Base-by-base conservation (phyloP, 495 filamentous ascomycete species). In the Penicillium chermesinum region DNA sequence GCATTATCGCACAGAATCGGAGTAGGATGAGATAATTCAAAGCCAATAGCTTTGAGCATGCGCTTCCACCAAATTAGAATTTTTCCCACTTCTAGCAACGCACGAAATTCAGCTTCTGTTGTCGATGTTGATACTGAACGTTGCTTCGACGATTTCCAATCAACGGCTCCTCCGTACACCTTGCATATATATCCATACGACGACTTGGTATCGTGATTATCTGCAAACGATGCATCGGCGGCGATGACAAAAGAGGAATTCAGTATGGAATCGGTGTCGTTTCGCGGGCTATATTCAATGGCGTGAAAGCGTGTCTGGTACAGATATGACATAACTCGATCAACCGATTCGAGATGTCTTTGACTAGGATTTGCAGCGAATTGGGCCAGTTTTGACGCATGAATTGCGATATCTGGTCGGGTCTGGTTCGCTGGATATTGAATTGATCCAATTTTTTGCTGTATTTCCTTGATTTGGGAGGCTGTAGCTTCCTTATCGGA, bases 401-500 rank as follows among this genome's bases (percentile, higher is more conserved):
- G 42, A 19, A 44, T 47, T 1, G 59, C 48, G 8, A 55, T 42
- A 41, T 65, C 60, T 20, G 55, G 36, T 9, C 53, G 14, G 2
- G 62, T 64, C 12, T 47, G 59, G 0, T 49, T 50, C 6, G 59
- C 47, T 10, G 55, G 37, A 50, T 59, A 67, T 18, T 46, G 38
- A 8, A 47, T n/a, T 6, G 54, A 67, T 20, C 62, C 55, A n/a
- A 67, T 47, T 32, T 57, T 55, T 27, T 55, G 44, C 32, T 61
- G 51, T 38, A 64, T 63, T 13, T 32, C 10, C 15, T 55, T 25
- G 10, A 52, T 58, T 1, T 54, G 3, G 18, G 16, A 1, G 4
- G 38, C 18, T 1, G 27, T 43, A 20, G 44, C 50, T 1, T 8
- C 15, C 12, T 42, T 42, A 3, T 40, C 7, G 7, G 40, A 46